phyloP scores from a whole-genome alignment of 1,284 basidiomycete species.

The Rhodotorula sp. region DNA sequence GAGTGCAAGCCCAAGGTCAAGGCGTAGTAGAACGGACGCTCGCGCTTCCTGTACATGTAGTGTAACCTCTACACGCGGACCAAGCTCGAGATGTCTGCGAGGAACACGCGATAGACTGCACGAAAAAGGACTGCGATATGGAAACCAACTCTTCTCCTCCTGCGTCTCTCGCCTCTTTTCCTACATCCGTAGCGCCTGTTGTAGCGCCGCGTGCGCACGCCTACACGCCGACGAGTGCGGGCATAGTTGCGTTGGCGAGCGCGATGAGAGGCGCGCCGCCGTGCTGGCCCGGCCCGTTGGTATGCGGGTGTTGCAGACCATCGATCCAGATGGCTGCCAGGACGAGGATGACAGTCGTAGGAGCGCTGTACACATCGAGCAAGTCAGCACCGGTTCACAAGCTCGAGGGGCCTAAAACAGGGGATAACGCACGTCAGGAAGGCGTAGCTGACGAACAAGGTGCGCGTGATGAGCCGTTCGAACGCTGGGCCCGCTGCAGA shows the following conservation, averaged over 20 bases:
- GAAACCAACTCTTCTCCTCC: too few relatives aligned
- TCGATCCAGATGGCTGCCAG: slow-evolving; percentile 38
- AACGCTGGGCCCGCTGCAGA: slow-evolving; percentile 27
- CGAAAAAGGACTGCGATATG: background rate
- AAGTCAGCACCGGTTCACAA: too few relatives aligned
- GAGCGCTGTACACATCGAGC: slow-evolving; percentile 34
- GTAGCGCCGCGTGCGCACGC: too few relatives aligned
- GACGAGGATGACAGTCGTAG: slow-evolving; percentile 34
- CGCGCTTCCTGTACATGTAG: background rate
- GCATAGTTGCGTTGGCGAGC: too few relatives aligned
- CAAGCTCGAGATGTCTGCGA: too few relatives aligned
- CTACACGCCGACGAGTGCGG: too few relatives aligned
- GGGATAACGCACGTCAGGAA: slow-evolving; percentile 46
- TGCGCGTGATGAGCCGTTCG: slow-evolving; percentile 41
- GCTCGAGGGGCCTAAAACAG: too few relatives aligned
- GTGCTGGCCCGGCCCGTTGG: background rate
- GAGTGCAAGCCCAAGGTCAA: slow-evolving; percentile 50
- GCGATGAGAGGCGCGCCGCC: too few relatives aligned
- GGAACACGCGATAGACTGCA: too few relatives aligned
- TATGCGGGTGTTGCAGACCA: slow-evolving; percentile 27
- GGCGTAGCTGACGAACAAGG: slow-evolving; percentile 47
- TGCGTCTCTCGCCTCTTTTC: too few relatives aligned
- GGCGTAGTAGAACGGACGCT: background rate
- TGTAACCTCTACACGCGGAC: background rate
- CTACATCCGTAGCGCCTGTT: too few relatives aligned